Base-by-base conservation (phyloP, 2,329 filamentous ascomycete species). In the Arthrinium phaeospermum region DNA sequence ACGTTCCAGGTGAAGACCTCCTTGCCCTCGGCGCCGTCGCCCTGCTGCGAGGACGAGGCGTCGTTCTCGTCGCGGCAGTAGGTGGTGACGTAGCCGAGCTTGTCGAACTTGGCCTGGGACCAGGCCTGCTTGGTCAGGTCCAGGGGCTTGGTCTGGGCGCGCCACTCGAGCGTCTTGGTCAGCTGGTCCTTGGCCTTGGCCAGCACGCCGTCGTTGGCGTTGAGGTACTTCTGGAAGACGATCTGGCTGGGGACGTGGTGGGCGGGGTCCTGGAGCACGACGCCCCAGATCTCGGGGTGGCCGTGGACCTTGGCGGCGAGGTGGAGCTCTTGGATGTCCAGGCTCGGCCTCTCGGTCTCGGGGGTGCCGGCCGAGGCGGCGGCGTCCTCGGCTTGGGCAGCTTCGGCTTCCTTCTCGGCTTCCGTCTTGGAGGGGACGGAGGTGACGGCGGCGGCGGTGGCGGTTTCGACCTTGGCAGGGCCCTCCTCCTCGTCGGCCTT, bases 1-100 rank as follows among this genome's bases (percentile, higher is more conserved):
- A 98, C 91, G 82, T 98, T 98, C 92, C 95, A 98, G 2, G 94
- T 96, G 68, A 95, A 91, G 71, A 98, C 80, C 81, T 92, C 90
- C 77, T 90, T 85, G 73, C 84, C 80, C 74, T 82, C 81, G 2
- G 27, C 41, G 2, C 16, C 45, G 13, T 13, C 16, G 16, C 45
- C 45, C 16, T 47, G 16, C 45, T 47, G 19, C 46, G 46, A 22
- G 19, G 46, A 47, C 5, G 75, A 75, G 14, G 76, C 72, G 45
- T 77, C 75, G 2, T 72, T 76, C 47, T 76, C 78, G 44, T 76
- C 83, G 7, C 6, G 6, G 46, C 46, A 22, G 69, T 96, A 91
- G n/a, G 87, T 87, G 0, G 94, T 94, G 69, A 98, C 89, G 80
- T 93, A 98, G 51, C 95, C 96, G 72, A 98, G 82, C 1, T 91